Conservation (phyloP, 1,139 yeast genomes). For the Taphrina confusa region DNA sequence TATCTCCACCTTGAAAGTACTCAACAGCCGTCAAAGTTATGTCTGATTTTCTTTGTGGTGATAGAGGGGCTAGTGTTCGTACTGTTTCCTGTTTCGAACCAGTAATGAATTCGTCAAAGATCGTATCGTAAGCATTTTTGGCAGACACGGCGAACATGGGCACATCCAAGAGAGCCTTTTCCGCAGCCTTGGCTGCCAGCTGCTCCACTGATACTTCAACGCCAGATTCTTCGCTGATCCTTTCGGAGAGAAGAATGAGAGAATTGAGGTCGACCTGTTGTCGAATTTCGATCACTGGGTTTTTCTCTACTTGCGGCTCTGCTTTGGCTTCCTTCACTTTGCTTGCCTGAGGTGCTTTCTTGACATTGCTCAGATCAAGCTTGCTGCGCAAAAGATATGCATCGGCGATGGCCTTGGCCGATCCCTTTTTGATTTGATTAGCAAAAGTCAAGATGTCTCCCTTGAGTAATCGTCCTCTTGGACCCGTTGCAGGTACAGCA, state of each 20-base stretch:
- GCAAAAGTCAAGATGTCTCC: slow-evolving; percentile 88
- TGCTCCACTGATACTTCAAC: slow-evolving; percentile 26
- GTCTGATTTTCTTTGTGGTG: not conserved
- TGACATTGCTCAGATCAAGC: slow-evolving; percentile 75
- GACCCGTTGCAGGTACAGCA: slow-evolving; percentile 88
- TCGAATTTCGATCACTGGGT: slow-evolving; percentile 44
- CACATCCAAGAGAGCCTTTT: slow-evolving; percentile 24
- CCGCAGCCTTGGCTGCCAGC: slow-evolving; percentile 34
- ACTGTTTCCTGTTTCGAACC: not conserved
- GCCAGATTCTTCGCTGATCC: slow-evolving; percentile 19
- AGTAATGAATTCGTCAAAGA: slow-evolving; percentile 26
- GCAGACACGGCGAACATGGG: slow-evolving; percentile 31
- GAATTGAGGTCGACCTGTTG: slow-evolving; percentile 39
- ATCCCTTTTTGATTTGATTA: slow-evolving; percentile 64
- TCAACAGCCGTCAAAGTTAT: slow-evolving; percentile 13
- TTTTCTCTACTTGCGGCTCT: slow-evolving; percentile 44
- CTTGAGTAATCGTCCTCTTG: slow-evolving; percentile 78
- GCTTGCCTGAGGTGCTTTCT: slow-evolving; percentile 48
- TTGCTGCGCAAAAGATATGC: slow-evolving; percentile 62
- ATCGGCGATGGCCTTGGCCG: slow-evolving; percentile 57
- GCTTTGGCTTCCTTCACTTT: slow-evolving; percentile 43
- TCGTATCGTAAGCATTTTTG: slow-evolving; percentile 1
- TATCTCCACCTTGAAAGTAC: slow-evolving; percentile 17
- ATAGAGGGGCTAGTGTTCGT: not conserved
- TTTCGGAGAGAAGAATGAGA: slow-evolving; percentile 30